Evolutionary conservation across 1,284 basidiomycete genomes (phyloP).

Genomic region (Cutaneotrichosporon arboriforme): DNA sequence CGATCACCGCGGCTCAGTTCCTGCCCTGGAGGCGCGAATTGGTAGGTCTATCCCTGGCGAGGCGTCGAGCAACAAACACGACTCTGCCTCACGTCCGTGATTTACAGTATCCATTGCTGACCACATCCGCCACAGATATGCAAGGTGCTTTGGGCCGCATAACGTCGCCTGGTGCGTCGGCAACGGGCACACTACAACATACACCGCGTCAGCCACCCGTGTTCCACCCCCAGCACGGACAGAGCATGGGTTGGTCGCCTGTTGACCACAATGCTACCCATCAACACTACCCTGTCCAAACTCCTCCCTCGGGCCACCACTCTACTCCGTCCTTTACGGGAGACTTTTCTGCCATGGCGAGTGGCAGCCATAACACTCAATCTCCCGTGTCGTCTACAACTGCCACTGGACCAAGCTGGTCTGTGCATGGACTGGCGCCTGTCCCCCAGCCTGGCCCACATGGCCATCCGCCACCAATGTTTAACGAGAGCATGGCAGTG

Average conservation of each 20-base stretch:
- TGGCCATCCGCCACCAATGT: no score
- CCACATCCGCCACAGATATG: slow-evolving; percentile 14
- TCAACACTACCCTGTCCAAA: no score
- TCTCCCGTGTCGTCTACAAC: background rate
- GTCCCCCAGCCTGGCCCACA: no score
- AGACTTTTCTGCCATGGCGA: no score
- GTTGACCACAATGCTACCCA: no score
- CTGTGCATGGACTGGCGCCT: no score
- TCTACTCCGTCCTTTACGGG: no score
- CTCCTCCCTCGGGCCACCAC: no score
- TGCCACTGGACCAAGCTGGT: no score
- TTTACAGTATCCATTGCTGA: no score
- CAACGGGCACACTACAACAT: background rate
- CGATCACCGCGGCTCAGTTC: slow-evolving; percentile 14
- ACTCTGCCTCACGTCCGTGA: no score
- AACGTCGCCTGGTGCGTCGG: background rate
- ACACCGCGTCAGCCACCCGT: background rate
- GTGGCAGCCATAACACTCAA: background rate
- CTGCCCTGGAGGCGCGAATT: slow-evolving; percentile 31
- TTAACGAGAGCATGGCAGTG: background rate
- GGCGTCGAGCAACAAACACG: background rate
- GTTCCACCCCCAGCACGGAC: background rate
- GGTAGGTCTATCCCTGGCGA: slow-evolving; percentile 19
- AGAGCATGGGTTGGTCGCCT: no score
- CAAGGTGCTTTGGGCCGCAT: slow-evolving; percentile 11